Evolutionary conservation across 768 basidiomycete genomes (phyloP), one percentile per base, ranked within the genome.

Genomic region (Suillus occidentalis): DNA sequence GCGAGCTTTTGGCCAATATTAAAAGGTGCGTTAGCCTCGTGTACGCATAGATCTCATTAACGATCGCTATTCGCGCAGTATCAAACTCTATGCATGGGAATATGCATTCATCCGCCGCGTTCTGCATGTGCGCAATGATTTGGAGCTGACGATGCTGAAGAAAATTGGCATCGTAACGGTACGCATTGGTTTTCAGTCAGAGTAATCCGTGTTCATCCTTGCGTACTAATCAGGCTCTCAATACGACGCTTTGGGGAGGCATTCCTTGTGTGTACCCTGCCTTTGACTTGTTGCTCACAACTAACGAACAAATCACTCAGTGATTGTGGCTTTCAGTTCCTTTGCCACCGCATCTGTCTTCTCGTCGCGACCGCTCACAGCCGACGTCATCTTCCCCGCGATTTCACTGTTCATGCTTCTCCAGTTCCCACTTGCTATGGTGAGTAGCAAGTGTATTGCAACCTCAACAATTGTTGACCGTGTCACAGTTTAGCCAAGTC

Each of bases 11-110:
- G 6, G 84, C 87, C 64, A 98, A 97, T 72, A 97, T 99, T 72
- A 90, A 91, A 72, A 94, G 89, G 89, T 87, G 47, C 56, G 67
- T 31, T 16, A 16, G 25, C 13, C 37, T 60, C 18, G 22, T 12
- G 4, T 0, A 8, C 7, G 14, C 18, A n/a, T 4, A 2, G 3
- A 13, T 40, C 63, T 60, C 43, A 69, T 49, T 6, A n/a, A n/a
- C 10, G 8, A 58, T 58, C 14, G 22, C 1, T 12, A 6, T 40
- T 40, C 31, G 3, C n/a, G 13, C 65, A 92, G 91, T 67, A 93
- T 95, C 74, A 94, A 95, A 73, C 78, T 95, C 5, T 97, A 97
- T 75, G 93, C 92, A 3, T 99, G 97, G 97, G 97, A 99, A 78
- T 86, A 89, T 70, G 90, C 92, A 4, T 98, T 99, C 72, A 84